Evolutionary conservation across 441 rosid genomes (phyloP).

Genomic region (Brassica balearica): DNA sequence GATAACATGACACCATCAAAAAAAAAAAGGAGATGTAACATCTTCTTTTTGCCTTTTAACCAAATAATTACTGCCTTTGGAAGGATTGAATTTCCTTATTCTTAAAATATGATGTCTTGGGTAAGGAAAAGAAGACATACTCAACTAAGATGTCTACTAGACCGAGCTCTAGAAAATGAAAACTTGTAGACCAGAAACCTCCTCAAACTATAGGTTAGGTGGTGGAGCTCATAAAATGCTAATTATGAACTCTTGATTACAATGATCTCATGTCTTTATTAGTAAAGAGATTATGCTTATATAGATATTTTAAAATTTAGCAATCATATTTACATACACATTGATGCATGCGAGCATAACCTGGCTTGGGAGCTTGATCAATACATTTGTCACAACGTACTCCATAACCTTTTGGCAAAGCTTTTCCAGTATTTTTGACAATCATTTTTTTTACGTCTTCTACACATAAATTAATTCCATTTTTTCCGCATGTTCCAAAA

Average conservation of each 20-base stretch:
- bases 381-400: background rate
- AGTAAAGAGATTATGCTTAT: no score
- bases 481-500: background rate
- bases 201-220: background rate
- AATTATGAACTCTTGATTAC: background rate
- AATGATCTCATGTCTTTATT: background rate
- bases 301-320: background rate
- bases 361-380: background rate
- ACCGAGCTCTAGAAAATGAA: background rate
- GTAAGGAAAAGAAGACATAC: background rate
- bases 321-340: background rate
- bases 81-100: no score
- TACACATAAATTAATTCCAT: background rate
- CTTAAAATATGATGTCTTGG: background rate
- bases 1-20: background rate
- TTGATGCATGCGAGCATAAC: background rate
- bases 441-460: background rate
- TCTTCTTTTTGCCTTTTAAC: background rate
- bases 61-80: no score
- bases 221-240: background rate
- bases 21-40: background rate
- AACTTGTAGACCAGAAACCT: background rate
- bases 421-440: background rate
- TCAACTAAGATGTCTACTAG: background rate
- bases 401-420: background rate